Evolutionary conservation across 2,329 filamentous ascomycete genomes (phyloP), one percentile per base, ranked within the genome.

Genomic region (Passalora sequoiae): DNA sequence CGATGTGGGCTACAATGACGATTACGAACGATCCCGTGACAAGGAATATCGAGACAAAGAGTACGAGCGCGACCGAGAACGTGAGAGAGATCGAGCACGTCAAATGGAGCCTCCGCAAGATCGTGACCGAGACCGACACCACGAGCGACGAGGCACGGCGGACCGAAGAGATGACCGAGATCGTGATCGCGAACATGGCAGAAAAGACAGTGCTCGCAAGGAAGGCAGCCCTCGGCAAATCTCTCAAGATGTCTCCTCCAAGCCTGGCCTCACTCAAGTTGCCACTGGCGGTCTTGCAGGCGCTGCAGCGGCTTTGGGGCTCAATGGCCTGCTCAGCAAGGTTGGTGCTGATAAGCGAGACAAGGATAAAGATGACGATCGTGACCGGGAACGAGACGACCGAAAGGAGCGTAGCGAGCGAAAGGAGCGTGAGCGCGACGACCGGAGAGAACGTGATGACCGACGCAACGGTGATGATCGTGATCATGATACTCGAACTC

Each of bases 261-360:
- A 54, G 47, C 49, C 56, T 8, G 55, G 57, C 13, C 49, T 60
- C 8, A 50, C 57, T 3, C 52, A 60, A 40, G 57, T 54, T 32
- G 58, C 58, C 8, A 57, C 59, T 17, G 56, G 56, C 35, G 59
- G 59, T 21, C 44, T 63, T n/a, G 59, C 57, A 7, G 60, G 53
- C 10, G 59, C 52, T 40, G 60, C 59, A 41, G 59, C 57, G 4
- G 58, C 57, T 16, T 52, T 59, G 24, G 60, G 60, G 4, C 46
- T 62, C 17, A 55, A 50, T 20, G 53, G 54, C 25, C 39, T 60
- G 4, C 44, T 61, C 20, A 57, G 56, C 39, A 54, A 53, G 24
- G 53, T 53, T 33, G n/a, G n/a, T n/a, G 19, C 47, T 8, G 46
- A 50, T 27, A 55, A 55, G 44, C 48, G 48, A 21, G 52, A 55